These are phyloP conservation scores for Prunus padus DNA, from an alignment of 306 rosid genomes.

Conservation along the genomic window DNA sequence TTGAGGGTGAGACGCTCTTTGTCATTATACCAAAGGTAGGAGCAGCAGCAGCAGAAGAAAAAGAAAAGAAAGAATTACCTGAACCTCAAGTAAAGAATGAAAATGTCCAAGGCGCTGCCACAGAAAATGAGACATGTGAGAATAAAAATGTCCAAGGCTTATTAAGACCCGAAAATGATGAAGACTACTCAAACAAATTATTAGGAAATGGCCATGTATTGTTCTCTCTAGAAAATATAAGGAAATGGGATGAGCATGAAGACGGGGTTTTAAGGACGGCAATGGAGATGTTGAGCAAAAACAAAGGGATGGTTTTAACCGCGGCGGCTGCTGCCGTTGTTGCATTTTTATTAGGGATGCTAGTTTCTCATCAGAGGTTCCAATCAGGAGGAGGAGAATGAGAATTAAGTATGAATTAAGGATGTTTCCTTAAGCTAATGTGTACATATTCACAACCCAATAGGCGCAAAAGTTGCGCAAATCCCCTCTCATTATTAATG, in stretches of 20 bases:
- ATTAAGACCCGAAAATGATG: background rate
- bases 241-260: conserved; percentile 43
- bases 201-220: conserved; percentile 6
- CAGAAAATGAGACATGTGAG: background rate
- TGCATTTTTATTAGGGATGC: conserved; percentile 61
- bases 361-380: conserved; percentile 30
- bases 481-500: no score
- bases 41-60: conserved; percentile 12
- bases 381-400: conserved; percentile 13
- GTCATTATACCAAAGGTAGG: conserved; percentile 49
- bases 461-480: no score
- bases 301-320: conserved; percentile 52
- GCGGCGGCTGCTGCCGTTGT: conserved; percentile 25
- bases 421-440: no score
- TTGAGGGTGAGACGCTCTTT: conserved; percentile 52
- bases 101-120: background rate
- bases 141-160: background rate
- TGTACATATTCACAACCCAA: no score
- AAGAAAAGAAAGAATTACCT: conserved; percentile 28
- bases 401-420: background rate
- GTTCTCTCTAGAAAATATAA: conserved; percentile 28
- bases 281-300: conserved; percentile 29
- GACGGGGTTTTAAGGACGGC: conserved; percentile 29
- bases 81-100: conserved; percentile 17
- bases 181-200: conserved; percentile 3